Conservation (phyloP, 192 early-diverging fungal species). For the Rhizophagus sp. region DNA sequence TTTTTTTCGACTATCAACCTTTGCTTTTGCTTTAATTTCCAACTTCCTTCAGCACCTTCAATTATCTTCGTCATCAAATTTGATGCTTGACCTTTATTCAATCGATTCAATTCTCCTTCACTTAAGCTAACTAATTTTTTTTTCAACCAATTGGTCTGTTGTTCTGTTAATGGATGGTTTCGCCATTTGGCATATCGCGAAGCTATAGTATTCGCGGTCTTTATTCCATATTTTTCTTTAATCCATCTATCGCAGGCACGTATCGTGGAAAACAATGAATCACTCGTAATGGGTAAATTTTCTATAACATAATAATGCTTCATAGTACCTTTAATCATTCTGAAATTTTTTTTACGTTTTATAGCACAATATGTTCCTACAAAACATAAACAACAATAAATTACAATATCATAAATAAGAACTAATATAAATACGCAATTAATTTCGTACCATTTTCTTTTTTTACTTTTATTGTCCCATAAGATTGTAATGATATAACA, state of each 20-base stretch:
- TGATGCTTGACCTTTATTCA: slow-evolving; percentile 69
- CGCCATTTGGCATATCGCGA: slow-evolving; percentile 59
- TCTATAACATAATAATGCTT: background rate
- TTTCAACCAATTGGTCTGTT: slow-evolving; percentile 56
- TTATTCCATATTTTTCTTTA: slow-evolving; percentile 23
- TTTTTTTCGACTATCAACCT: slow-evolving; percentile 33
- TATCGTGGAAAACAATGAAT: slow-evolving; percentile 55
- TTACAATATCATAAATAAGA: too few relatives aligned
- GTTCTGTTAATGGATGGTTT: slow-evolving; percentile 44
- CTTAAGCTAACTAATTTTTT: slow-evolving; percentile 31
- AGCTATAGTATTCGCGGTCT: slow-evolving; percentile 16
- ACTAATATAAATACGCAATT: background rate
- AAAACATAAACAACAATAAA: slow-evolving; percentile 19
- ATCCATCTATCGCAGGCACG: slow-evolving; percentile 68
- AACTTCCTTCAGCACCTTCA: slow-evolving; percentile 53
- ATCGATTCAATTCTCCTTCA: background rate
- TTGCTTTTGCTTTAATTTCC: slow-evolving; percentile 42
- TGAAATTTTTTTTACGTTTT: slow-evolving; percentile 5
- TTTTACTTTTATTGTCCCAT: slow-evolving; percentile 36
- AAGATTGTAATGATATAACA: slow-evolving; percentile 33
- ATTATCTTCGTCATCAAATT: slow-evolving; percentile 64
- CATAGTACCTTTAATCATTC: background rate
- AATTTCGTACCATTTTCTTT: slow-evolving; percentile 28
- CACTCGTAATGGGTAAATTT: slow-evolving; percentile 42
- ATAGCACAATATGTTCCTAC: slow-evolving; percentile 28